A percentile compares a stretch with the other conserved stretches of the same genome.
Conservation (phyloP, 2,329 filamentous ascomycete genomes). For the Elsinoe fawcettii region DNA sequence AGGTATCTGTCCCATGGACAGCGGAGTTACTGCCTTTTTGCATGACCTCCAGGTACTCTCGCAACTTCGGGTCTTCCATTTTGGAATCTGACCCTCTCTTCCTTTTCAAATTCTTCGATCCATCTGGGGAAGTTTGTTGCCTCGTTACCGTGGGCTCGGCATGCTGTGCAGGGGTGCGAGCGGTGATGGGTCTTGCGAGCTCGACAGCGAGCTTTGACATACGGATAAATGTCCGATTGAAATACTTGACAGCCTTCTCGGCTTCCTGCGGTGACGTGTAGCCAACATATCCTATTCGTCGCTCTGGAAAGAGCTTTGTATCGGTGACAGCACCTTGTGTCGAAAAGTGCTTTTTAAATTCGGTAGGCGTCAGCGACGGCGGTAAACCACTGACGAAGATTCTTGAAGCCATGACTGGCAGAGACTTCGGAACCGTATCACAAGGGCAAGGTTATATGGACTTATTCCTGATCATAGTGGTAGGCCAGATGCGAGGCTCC, state of each 20-base stretch:
- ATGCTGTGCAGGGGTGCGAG: background rate
- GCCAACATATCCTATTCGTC: constrained; percentile 91
- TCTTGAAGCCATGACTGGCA: constrained; percentile 54
- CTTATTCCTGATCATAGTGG: too few species aligned
- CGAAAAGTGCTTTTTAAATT: constrained; percentile 84
- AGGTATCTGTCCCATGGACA: constrained; percentile 22
- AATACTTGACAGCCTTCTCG: constrained; percentile 78
- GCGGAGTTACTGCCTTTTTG: constrained; percentile 58
- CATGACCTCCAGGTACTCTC: constrained; percentile 82
- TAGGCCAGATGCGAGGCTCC: background rate
- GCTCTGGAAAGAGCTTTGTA: constrained; percentile 79
- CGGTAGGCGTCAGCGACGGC: constrained; percentile 72
- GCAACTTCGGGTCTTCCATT: constrained; percentile 64
- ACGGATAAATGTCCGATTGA: constrained; percentile 89
- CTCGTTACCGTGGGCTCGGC: background rate
- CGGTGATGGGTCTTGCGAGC: constrained; percentile 66
- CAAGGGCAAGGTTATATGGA: too few species aligned
- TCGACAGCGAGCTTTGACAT: constrained; percentile 93
- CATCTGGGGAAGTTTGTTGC: constrained; percentile 18
- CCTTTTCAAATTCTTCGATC: constrained; percentile 48
- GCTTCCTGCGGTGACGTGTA: constrained; percentile 80
- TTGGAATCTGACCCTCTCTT: constrained; percentile 51
- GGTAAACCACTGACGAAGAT: constrained; percentile 68
- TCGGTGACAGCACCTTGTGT: constrained; percentile 70
- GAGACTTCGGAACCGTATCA: background rate